Conservation (phyloP, 2,329 filamentous ascomycete genomes). For the Pestalotiopsis sp. region DNA sequence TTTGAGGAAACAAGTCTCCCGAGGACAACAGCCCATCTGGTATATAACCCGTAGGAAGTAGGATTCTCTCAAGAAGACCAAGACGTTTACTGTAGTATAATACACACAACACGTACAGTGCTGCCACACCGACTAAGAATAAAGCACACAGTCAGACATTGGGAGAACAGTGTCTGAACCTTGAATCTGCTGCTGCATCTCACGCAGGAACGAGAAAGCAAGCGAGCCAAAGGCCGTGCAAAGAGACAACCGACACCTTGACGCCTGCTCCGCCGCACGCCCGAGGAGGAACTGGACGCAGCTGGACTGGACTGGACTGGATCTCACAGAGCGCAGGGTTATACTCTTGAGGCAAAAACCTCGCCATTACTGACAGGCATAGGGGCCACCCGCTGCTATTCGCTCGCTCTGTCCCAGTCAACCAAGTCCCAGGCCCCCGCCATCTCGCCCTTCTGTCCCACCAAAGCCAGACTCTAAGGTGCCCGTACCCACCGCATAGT, state of each 20-base stretch:
- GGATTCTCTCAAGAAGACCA: too few relatives aligned
- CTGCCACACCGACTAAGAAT: too few relatives aligned
- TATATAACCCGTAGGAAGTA: neutral
- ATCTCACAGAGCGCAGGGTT: neutral
- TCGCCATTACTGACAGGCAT: neutral
- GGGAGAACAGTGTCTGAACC: too few relatives aligned
- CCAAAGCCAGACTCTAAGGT: slow-evolving; percentile 7
- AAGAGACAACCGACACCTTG: neutral
- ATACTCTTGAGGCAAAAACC: slow-evolving; percentile 10
- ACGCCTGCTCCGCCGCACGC: neutral
- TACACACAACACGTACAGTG: too few relatives aligned
- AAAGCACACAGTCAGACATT: too few relatives aligned
- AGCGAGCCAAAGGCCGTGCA: neutral
- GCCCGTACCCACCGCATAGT: slow-evolving; percentile 3
- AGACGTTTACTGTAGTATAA: too few relatives aligned
- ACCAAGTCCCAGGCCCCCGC: slow-evolving; percentile 1
- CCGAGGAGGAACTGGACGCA: neutral
- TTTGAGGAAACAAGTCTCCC: neutral
- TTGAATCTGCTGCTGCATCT: neutral
- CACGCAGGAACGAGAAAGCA: slow-evolving; percentile 1
- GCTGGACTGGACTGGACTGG: neutral
- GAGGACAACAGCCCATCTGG: neutral
- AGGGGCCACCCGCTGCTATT: slow-evolving; percentile 3
- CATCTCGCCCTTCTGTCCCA: slow-evolving; percentile 10
- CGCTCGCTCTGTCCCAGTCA: neutral